Evolutionary conservation across 2,329 filamentous ascomycete species (phyloP).

Genomic region (Lanzia echinophila): DNA sequence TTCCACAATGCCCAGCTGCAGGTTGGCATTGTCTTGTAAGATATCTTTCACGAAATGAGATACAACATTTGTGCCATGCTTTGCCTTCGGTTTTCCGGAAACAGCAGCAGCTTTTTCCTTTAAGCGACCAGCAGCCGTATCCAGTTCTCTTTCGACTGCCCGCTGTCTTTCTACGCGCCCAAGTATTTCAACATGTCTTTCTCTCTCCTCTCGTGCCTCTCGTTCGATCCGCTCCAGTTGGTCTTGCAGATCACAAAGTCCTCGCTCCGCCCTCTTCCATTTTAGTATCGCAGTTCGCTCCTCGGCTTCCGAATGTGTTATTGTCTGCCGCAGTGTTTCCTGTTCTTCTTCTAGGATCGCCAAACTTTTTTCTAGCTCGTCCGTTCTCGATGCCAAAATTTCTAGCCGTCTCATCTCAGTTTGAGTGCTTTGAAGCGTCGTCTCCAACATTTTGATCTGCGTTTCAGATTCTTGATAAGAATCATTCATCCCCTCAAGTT

Average conservation of each 20-base stretch:
- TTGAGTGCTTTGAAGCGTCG: slow-evolving; percentile 70
- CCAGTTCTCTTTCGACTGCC: slow-evolving; percentile 73
- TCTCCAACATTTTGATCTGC: slow-evolving; percentile 69
- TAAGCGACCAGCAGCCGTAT: slow-evolving; percentile 69
- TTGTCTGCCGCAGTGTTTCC: slow-evolving; percentile 58
- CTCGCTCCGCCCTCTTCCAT: slow-evolving; percentile 80
- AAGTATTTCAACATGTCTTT: slow-evolving; percentile 75
- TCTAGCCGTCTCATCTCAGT: slow-evolving; percentile 70
- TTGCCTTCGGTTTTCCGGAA: slow-evolving; percentile 44
- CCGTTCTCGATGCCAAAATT: slow-evolving; percentile 64
- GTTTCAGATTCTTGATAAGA: slow-evolving; percentile 74
- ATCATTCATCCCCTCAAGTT: slow-evolving; percentile 77
- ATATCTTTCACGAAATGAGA: slow-evolving; percentile 95
- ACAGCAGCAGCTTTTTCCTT: slow-evolving; percentile 67
- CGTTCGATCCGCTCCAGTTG: slow-evolving; percentile 85
- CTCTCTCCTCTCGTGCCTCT: slow-evolving; percentile 72
- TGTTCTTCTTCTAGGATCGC: slow-evolving; percentile 77
- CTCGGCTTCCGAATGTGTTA: slow-evolving; percentile 64
- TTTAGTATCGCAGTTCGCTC: slow-evolving; percentile 71
- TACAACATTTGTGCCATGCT: slow-evolving; percentile 64
- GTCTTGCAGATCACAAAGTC: slow-evolving; percentile 71
- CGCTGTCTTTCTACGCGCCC: slow-evolving; percentile 78
- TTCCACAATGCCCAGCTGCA: slow-evolving; percentile 88
- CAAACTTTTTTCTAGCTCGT: slow-evolving; percentile 74
- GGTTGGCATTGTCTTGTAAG: slow-evolving; percentile 86